These are phyloP conservation scores for Verticillium albo-atrum DNA, from an alignment of 2,329 filamentous ascomycete genomes.

Conservation along the genomic window DNA sequence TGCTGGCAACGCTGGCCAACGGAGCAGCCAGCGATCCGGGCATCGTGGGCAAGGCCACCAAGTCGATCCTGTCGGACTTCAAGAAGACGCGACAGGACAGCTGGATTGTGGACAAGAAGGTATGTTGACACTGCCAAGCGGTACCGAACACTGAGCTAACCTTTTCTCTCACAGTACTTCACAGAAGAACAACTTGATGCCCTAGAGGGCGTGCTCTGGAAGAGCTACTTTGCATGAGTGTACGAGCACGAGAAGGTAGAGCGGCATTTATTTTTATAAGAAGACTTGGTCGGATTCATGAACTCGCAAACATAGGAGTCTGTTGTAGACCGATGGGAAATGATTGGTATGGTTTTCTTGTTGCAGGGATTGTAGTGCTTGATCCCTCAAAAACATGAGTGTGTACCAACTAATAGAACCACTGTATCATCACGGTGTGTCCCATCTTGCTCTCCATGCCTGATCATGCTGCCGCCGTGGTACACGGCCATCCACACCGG, in stretches of 20 bases:
- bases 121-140: conserved; percentile 31
- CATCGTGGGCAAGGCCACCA: conserved; percentile 92
- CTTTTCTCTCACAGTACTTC: conserved; percentile 59
- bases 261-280: not conserved
- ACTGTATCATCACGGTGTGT: not conserved
- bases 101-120: conserved; percentile 97
- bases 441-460: too few species aligned
- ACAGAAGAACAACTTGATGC: conserved; percentile 91
- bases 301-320: not conserved
- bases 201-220: conserved; percentile 94
- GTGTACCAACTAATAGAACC: not conserved
- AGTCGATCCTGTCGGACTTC: conserved; percentile 90
- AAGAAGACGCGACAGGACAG: conserved; percentile 99
- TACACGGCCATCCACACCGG: too few species aligned
- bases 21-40: conserved; percentile 85
- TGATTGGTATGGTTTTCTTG: not conserved
- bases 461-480: too few species aligned
- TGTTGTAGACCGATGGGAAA: not conserved
- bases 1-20: conserved; percentile 78
- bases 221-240: conserved; percentile 93
- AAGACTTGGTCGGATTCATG: not conserved
- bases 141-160: conserved; percentile 25
- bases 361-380: not conserved
- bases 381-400: not conserved
- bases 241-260: not conserved